Conservation (phyloP, 768 basidiomycete species). For the Xerocomus potaroensis region DNA sequence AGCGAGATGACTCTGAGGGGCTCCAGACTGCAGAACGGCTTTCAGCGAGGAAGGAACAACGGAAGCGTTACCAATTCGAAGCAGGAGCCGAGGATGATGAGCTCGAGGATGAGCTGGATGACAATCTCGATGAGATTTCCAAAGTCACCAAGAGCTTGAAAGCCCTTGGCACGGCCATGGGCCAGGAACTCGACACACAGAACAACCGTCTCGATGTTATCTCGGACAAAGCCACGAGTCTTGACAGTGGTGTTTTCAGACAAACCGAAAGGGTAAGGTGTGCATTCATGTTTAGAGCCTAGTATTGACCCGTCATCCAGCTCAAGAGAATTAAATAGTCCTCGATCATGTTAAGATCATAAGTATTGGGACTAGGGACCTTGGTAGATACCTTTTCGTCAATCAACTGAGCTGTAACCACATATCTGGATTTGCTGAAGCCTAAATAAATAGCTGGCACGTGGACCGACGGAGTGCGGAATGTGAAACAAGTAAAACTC, state of each 20-base stretch:
- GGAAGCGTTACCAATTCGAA: slow-evolving; percentile 89
- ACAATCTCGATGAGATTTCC: slow-evolving; percentile 83
- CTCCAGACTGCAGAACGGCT: slow-evolving; percentile 44
- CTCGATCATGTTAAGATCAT: background rate
- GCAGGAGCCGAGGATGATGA: slow-evolving; percentile 88
- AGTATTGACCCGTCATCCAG: slow-evolving; percentile 30
- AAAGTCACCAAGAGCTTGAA: slow-evolving; percentile 75
- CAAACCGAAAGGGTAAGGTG: slow-evolving; percentile 75
- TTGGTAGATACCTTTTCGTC: background rate
- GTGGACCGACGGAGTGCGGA: no score
- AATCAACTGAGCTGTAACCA: no score
- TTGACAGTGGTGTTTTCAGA: slow-evolving; percentile 72
- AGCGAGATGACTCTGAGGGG: slow-evolving; percentile 42
- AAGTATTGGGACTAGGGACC: slow-evolving; percentile 17
- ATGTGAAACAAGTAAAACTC: no score
- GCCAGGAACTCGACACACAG: slow-evolving; percentile 84
- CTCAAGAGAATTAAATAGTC: slow-evolving; percentile 57
- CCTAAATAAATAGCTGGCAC: no score
- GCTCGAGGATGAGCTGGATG: slow-evolving; percentile 90
- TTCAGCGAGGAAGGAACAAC: slow-evolving; percentile 57
- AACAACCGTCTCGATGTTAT: slow-evolving; percentile 76
- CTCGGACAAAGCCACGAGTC: slow-evolving; percentile 66
- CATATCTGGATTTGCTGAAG: no score
- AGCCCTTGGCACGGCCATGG: slow-evolving; percentile 76
- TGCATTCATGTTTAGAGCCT: slow-evolving; percentile 21